Base-by-base conservation (phyloP, 1,284 basidiomycete species). In the Naganishia sp. region DNA sequence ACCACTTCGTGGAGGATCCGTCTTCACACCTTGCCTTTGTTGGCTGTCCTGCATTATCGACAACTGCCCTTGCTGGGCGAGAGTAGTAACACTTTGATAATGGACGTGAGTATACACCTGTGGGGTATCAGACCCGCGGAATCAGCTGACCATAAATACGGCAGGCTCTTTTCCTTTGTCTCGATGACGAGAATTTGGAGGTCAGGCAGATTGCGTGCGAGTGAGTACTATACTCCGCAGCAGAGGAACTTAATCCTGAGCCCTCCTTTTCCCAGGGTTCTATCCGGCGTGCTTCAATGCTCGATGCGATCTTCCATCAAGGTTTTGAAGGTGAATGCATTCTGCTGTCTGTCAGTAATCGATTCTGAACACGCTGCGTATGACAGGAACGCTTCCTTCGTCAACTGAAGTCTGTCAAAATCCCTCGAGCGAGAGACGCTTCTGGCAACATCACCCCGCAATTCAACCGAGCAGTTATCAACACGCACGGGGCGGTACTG, bases 121-220 rank as follows among this genome's bases (percentile, higher is more conserved):
- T 69, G 35, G 67, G 67, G 10, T 66, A 68, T 52, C 71, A 25
- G 42, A 28, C 28, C 68, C 56, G 11, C 65, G 63, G 54, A 71
- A 21, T 2, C 23, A 61, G 6, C 28, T 47, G 21, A 35, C 23
- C 17, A 11, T 28, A 31, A 28, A 7, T 21, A 35, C 35, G 73
- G 39, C 72, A 81, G 71, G 75, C 75, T 41, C 82, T 95, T 54
- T 83, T 92, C 32, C 86, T 88, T 57, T 94, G 94, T 75, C 82
- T 97, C 56, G 84, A 85, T 31, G 94, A 97, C 76, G 89, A 91
- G 74, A 95, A 95, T 74, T 88, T 94, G 61, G 94, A 97, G 81
- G 94, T 97, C 35, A 86, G 94, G 68, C 91, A 94, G 77, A 94
- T 90, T 84, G 90, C 92, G n/a, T 90, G 90, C 5, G 88, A 88